Evolutionary conservation across 2,329 filamentous ascomycete genomes (phyloP).

Genomic region (Taxawa tesnikishii): DNA sequence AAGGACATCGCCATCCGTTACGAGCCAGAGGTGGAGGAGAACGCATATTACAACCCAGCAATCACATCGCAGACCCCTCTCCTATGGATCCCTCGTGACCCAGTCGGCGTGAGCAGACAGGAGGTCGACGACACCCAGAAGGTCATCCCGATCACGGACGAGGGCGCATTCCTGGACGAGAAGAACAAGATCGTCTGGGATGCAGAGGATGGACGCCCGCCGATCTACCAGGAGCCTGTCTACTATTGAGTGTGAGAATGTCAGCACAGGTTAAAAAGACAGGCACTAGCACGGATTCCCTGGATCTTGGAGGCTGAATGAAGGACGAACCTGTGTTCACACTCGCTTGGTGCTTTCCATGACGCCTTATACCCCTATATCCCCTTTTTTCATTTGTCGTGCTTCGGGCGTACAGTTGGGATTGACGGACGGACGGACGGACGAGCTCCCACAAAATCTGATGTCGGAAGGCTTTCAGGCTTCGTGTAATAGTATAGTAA

Average conservation of each 20-base stretch:
- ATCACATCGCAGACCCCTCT: constrained; percentile 51
- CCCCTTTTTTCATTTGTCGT: too few relatives aligned
- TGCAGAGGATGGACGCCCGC: constrained; percentile 41
- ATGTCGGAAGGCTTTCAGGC: too few relatives aligned
- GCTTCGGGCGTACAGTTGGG: too few relatives aligned
- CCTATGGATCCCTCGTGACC: constrained; percentile 77
- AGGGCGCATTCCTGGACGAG: constrained; percentile 57
- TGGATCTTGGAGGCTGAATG: too few relatives aligned
- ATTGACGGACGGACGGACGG: too few relatives aligned
- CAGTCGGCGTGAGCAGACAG: constrained; percentile 61
- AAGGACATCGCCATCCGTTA: constrained; percentile 47
- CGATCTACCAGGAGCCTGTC: constrained; percentile 42
- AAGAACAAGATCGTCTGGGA: constrained; percentile 55
- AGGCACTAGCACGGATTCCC: too few relatives aligned
- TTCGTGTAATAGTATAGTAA: too few relatives aligned
- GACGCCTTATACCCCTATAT: too few relatives aligned
- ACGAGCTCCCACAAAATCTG: too few relatives aligned
- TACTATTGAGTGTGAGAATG: constrained; percentile 1
- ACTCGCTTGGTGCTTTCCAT: too few relatives aligned
- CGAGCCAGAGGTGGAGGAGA: constrained; percentile 44
- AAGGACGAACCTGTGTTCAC: too few relatives aligned
- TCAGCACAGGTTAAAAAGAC: not conserved
- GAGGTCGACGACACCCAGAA: constrained; percentile 67
- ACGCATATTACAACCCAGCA: constrained; percentile 65
- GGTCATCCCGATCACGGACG: constrained; percentile 69